Evolutionary conservation across 192 early-diverging fungal species (phyloP), one percentile per base, ranked within the genome.

Genomic region (Coemansia sp.): DNA sequence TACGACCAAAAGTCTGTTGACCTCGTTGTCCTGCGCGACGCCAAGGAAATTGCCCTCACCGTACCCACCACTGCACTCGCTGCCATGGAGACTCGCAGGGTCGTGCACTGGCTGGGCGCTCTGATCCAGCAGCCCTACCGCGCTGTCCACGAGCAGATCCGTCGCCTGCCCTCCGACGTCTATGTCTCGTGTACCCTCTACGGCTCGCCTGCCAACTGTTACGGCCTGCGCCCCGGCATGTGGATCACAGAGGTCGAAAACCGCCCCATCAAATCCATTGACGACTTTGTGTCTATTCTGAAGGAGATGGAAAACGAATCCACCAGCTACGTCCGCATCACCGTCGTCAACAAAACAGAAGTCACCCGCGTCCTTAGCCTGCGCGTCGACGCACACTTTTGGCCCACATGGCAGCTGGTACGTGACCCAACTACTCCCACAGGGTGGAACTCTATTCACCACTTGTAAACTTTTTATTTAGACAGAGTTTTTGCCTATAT

Each of bases 71-170:
- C 83, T 1, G 39, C 65, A 27, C 71, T 80, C 29, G 54, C 78
- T n/a, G 81, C 79, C 0, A 82, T 85, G 48, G 87, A 85, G 39
- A 93, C 89, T 5, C 81, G 73, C 12, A 82, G 87, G 8, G 85
- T 94, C 0, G 72, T 97, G 26, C 81, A 88, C 19, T 97, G 95
- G 95, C 87, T 88, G 11, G 95, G 95, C 17, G 92, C 91, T 0
- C 65, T 93, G 17, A 83, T 94, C 14, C 89, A 93, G 67, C 72
- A 65, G 52, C 87, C 90, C 11, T 89, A 90, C 63, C 83, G 87
- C 42, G 85, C 90, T 3, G 87, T 91, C 18, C 76, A 85, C 38
- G 86, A 90, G 70, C 89, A 90, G 67, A 81, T 90, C 4, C 71
- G 83, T 6, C 67, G 77, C 32, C 64, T 87, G n/a, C 88, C 90